These are phyloP conservation scores for Fusarium paranaense DNA, from an alignment of 2,329 filamentous ascomycete species.

Conservation along the genomic window DNA sequence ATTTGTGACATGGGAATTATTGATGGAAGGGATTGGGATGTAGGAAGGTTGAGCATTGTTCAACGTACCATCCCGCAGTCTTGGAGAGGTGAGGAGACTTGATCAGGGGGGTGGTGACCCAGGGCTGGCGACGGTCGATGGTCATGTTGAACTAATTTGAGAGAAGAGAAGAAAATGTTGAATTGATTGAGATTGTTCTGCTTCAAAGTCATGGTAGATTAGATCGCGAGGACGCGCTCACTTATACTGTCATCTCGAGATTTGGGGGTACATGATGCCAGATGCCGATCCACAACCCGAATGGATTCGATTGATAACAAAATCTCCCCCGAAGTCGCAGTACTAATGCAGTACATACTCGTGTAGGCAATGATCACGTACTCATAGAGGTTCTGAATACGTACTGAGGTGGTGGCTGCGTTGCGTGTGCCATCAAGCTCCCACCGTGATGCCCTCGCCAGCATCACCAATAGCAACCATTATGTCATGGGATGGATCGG, in stretches of 20 bases:
- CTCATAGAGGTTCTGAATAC: neutral
- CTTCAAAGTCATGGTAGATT: neutral
- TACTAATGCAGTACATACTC: neutral
- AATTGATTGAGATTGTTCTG: neutral
- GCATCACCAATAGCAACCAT: neutral
- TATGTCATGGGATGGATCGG: neutral
- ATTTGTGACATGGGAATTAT: neutral
- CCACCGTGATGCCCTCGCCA: neutral
- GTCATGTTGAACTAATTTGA: conserved; percentile 19
- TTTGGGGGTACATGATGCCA: neutral
- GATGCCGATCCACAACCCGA: neutral
- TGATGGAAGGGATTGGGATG: neutral
- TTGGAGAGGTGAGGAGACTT: conserved; percentile 63
- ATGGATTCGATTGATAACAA: conserved; percentile 11
- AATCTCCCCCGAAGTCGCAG: conserved; percentile 1
- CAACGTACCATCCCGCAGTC: conserved; percentile 73
- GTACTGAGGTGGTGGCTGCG: neutral
- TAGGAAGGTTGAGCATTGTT: neutral
- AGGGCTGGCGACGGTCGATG: conserved; percentile 30
- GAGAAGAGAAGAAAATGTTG: neutral
- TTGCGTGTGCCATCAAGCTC: conserved; percentile 3
- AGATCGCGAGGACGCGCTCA: neutral
- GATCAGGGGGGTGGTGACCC: conserved; percentile 33
- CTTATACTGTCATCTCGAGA: neutral
- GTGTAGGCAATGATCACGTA: neutral